Base-by-base conservation (phyloP, 306 rosid genomes). In the Dalbergia cochinchinensis region DNA sequence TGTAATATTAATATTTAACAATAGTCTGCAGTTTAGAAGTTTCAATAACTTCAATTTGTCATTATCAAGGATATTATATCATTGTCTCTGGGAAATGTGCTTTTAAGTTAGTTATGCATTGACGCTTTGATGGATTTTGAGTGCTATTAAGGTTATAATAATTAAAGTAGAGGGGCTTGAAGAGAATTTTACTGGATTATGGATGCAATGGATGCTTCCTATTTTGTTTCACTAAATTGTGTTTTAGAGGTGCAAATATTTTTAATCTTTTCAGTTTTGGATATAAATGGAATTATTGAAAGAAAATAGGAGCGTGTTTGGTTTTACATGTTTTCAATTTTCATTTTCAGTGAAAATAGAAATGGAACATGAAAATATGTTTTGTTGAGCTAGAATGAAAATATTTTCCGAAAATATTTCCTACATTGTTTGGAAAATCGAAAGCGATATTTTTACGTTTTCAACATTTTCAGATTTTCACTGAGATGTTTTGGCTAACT, bases 21-120 rank as follows among this genome's bases (percentile, higher is more conserved):
- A 51, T 33, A 14, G 7, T 69, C 62, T 50, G 6, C 37, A 48
- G 47, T 19, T 13, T 68, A 20, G 26, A 85, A 41, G 59, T 60
- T 81, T 51, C 42, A 41, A 65, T 41, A 19, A 58, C 47, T 85
- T 34, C 60, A 59, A 9, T 15, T 66, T 48, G n/a, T 73, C 11
- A 41, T 58, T 34, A 20, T 83, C 39, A 67, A 57, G 58, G 65
- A 33, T 41, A 51, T 73, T 73, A 39, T 48, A 50, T 73, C 70
- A 12, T 20, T 68, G 20, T 50, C 51, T 75, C 7, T 66, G 65
- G 39, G 18, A 81, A 35, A 45, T 22, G 18, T 37, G 15, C 48
- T 19, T 57, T 35, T 15, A n/a, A 58, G 31, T 68, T 48, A 18
- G 58, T 19, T 44, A 44, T 34, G 59, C 11, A 55, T 54, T 31